Conservation (phyloP, 202 grass and related monocot species). For the Brachypodium distachyon region DNA sequence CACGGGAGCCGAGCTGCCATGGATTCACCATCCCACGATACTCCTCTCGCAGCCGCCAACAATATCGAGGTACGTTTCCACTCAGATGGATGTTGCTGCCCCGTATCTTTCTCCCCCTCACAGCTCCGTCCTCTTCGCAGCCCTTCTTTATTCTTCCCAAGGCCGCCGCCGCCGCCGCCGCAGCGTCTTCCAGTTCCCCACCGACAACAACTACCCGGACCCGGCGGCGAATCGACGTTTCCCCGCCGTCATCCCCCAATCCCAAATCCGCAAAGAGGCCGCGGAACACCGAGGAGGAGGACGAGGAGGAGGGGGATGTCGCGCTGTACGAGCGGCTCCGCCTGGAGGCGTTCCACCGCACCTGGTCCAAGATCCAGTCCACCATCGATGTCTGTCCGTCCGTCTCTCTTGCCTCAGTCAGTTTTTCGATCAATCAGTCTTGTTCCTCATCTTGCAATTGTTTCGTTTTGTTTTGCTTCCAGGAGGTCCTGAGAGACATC, state of each 20-base stretch:
- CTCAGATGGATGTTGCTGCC: not conserved
- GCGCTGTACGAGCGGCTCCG: constrained; percentile 41
- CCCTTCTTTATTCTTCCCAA: constrained; percentile 77
- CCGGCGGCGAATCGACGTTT: constrained; percentile 36
- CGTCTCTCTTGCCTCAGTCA: not conserved
- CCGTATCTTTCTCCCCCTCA: not conserved
- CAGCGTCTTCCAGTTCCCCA: constrained; percentile 12
- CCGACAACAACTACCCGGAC: constrained; percentile 9
- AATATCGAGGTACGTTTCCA: constrained; percentile 23
- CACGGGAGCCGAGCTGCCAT: no score
- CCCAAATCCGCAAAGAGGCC: constrained; percentile 38
- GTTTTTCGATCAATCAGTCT: not conserved
- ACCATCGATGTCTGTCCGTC: constrained; percentile 62
- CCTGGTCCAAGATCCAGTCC: constrained; percentile 75
- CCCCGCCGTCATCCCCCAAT: constrained; percentile 25
- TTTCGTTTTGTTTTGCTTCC: not conserved
- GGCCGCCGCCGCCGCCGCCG: not conserved
- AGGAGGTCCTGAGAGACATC: constrained; percentile 67
- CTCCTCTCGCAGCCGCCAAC: constrained; percentile 17
- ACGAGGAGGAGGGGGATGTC: not conserved
- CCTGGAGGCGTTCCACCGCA: constrained; percentile 55
- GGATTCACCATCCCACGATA: not conserved
- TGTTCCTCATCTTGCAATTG: not conserved
- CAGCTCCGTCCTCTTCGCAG: constrained; percentile 27
- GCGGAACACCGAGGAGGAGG: not conserved